Conservation (phyloP, 2,329 filamentous ascomycete species). For the Neofusicoccum parvum region DNA sequence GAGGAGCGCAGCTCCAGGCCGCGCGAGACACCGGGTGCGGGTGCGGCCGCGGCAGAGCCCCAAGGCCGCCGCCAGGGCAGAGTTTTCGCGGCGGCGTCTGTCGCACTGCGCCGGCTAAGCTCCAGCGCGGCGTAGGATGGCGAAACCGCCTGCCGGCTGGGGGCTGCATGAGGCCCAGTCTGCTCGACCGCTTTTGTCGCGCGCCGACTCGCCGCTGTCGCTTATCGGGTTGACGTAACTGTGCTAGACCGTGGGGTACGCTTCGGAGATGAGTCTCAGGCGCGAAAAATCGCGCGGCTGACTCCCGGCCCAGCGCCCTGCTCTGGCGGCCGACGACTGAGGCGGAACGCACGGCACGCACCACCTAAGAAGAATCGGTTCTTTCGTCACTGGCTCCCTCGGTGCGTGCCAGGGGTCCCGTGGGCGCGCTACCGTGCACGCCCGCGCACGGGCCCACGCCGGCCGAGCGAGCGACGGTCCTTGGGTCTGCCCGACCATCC, state of each 20-base stretch:
- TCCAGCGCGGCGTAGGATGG: conserved; percentile 13
- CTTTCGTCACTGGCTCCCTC: conserved; percentile 20
- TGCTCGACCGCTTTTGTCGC: conserved; percentile 20
- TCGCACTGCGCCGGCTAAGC: conserved; percentile 9
- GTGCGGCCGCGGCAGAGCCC: conserved; percentile 12
- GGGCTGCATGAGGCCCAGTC: conserved; percentile 20
- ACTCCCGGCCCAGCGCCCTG: conserved; percentile 10
- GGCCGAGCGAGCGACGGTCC: conserved; percentile 4
- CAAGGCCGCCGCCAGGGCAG: neutral
- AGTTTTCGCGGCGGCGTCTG: neutral
- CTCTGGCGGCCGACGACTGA: conserved; percentile 13
- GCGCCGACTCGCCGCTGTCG: conserved; percentile 11
- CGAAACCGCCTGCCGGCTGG: conserved; percentile 11
- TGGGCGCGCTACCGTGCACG: neutral
- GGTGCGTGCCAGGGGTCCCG: conserved; percentile 16
- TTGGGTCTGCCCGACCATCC: conserved; percentile 5
- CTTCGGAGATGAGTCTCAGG: conserved; percentile 16
- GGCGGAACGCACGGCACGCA: conserved; percentile 21
- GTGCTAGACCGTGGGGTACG: conserved; percentile 14
- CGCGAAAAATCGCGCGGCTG: conserved; percentile 22
- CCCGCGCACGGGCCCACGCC: neutral
- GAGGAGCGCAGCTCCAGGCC: neutral
- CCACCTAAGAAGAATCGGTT: conserved; percentile 18
- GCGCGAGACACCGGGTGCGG: neutral
- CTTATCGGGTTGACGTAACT: conserved; percentile 20